Percentiles rank a stretch among this genome's conserved stretches.
Evolutionary conservation across 2,329 filamentous ascomycete genomes (phyloP).

Genomic region (Fusarium anthophilum): DNA sequence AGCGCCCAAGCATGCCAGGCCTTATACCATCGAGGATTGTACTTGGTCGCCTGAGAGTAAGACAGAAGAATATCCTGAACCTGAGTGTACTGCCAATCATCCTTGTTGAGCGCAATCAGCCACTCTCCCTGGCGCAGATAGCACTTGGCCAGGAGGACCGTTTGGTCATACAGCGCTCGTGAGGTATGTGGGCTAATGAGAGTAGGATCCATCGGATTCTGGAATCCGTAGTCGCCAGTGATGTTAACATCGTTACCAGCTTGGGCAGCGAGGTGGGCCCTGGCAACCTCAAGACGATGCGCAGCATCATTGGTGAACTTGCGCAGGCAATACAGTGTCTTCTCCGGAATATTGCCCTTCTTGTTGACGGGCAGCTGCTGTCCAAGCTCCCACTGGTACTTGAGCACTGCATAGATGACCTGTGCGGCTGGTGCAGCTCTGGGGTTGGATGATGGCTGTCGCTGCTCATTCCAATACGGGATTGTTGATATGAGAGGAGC

Average conservation of each 20-base stretch:
- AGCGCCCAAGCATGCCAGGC: conserved; percentile 99
- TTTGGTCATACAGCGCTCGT: conserved; percentile 67
- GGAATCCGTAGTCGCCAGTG: conserved; percentile 60
- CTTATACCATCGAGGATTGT: conserved; percentile 97
- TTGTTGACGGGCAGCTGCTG: conserved; percentile 61
- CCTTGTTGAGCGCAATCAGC: conserved; percentile 85
- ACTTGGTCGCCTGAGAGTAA: conserved; percentile 90
- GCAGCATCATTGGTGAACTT: conserved; percentile 70
- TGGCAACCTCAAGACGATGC: conserved; percentile 62
- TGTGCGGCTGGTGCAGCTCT: conserved; percentile 72
- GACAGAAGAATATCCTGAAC: conserved; percentile 91
- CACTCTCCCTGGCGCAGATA: conserved; percentile 97
- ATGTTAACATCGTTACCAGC: conserved; percentile 57
- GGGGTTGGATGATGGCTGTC: conserved; percentile 36
- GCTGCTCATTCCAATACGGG: conserved; percentile 62
- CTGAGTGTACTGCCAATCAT: conserved; percentile 87
- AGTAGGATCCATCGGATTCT: conserved; percentile 56
- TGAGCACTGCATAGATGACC: conserved; percentile 95
- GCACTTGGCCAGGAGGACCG: conserved; percentile 87
- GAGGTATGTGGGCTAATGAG: conserved; percentile 61
- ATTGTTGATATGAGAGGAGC: conserved; percentile 69
- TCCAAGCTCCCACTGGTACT: conserved; percentile 93
- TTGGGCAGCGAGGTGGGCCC: conserved; percentile 59
- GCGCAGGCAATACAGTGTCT: conserved; percentile 66
- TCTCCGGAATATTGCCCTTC: conserved; percentile 59